Evolutionary conservation across 2,329 filamentous ascomycete genomes (phyloP), one percentile per base, ranked within the genome.

Genomic region (Trichophyton mentagrophytes): DNA sequence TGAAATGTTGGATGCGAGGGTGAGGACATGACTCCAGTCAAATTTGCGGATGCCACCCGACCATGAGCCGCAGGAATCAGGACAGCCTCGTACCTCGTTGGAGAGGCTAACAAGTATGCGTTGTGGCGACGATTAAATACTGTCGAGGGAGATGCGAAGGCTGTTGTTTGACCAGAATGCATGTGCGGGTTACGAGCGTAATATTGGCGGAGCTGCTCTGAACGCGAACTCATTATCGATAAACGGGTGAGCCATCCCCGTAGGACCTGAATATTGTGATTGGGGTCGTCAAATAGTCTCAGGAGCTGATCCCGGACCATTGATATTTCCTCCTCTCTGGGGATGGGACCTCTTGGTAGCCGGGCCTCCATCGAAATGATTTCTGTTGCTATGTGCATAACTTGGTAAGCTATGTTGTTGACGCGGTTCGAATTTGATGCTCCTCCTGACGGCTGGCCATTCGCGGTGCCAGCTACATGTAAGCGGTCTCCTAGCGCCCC

Each of bases 61-160:
- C 33, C 33, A 30, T 30, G 27, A 30, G 7, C 6, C 9, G 33
- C 3, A 13, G 33, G 33, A 9, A 38, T 13, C 9, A 79, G 64
- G 9, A 79, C 64, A 7, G 74, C 76, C 60, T 78, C 73, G 33
- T 76, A 77, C 1, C 78, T 78, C 42, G 68, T 66, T 9, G 77
- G 76, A 4, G 74, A 75, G 1, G 76, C 77, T 9, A 79, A 68
- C 5, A 79, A 66, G 62, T 78, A 79, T 42, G 76, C 65, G 20
- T 62, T 51, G 42, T 59, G 20, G 3, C 46, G 46, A 15, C 7
- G 25, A 27, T 6, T 49, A 4, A 22, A 27, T 15, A 1, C 13
- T 11, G 25, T 8, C 25, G 63, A 61, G 47, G 62, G 36, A 27
- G 27, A 63, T n/a, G 57, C 27, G 25, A 13, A 36, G 33, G 9